Conservation (phyloP, 2,329 filamentous ascomycete genomes). For the Leptosphaerulina australis region DNA sequence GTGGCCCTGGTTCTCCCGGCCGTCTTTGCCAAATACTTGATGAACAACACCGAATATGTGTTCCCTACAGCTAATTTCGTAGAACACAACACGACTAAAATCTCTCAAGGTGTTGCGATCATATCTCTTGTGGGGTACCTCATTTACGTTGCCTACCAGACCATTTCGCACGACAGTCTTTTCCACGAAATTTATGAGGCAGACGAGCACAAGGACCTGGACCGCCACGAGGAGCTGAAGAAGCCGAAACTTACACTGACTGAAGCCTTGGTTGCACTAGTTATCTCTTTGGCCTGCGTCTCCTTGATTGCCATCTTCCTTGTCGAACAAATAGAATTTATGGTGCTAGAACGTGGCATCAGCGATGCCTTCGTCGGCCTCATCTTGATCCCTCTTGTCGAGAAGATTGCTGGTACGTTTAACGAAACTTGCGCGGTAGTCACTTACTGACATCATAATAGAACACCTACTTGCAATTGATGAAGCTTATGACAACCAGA, state of each 20-base stretch:
- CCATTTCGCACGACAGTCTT: conserved; percentile 76
- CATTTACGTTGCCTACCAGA: conserved; percentile 70
- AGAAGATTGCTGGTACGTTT: conserved; percentile 70
- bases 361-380: conserved; percentile 66
- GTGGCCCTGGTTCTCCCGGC: conserved; percentile 57
- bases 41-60: conserved; percentile 38
- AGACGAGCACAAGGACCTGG: conserved; percentile 71
- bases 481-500: conserved; percentile 81
- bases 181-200: conserved; percentile 75
- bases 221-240: conserved; percentile 63
- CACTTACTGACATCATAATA: conserved; percentile 16
- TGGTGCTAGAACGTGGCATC: conserved; percentile 59
- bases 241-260: conserved; percentile 76
- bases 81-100: conserved; percentile 61
- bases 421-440: not conserved
- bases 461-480: conserved; percentile 85
- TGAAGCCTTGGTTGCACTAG: conserved; percentile 71
- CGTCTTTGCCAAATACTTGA: conserved; percentile 59
- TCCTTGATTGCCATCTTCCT: conserved; percentile 75
- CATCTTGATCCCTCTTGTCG: conserved; percentile 80
- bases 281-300: conserved; percentile 70
- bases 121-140: conserved; percentile 72
- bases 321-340: conserved; percentile 71
- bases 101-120: conserved; percentile 73
- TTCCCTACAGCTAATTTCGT: conserved; percentile 62